These are phyloP conservation scores for Starmera caribaea DNA, from an alignment of 805 yeast species.

Conservation along the genomic window DNA sequence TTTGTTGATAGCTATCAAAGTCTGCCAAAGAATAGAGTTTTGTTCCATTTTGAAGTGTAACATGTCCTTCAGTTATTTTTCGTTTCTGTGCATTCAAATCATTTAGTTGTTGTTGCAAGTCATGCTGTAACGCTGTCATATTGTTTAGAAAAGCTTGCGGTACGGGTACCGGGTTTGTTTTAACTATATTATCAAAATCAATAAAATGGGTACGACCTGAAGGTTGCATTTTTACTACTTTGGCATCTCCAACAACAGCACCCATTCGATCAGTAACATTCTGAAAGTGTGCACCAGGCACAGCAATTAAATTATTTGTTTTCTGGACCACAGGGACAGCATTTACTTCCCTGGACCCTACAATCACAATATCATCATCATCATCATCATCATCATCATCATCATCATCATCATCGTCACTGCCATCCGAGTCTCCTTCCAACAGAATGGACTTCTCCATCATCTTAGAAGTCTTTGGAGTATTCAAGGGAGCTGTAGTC, in stretches of 20 bases:
- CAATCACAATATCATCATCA: constrained; percentile 1
- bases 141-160: no score
- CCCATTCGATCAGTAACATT: neutral
- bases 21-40: no score
- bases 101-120: no score
- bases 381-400: neutral
- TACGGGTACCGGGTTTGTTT: no score
- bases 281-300: neutral
- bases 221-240: neutral
- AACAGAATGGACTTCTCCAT: neutral
- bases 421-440: neutral
- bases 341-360: neutral
- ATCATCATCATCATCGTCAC: neutral
- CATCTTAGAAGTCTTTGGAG: neutral
- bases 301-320: neutral
- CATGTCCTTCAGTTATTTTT: no score
- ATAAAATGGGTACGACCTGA: neutral
- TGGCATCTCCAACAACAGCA: neutral
- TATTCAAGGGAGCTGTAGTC: neutral
- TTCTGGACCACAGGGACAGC: neutral
- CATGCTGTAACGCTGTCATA: no score
- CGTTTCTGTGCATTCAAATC: no score
- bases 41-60: no score
- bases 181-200: neutral
- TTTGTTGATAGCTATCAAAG: no score